These are phyloP conservation scores for Plasmodium malariae DNA, from an alignment of 169 alveolate genomes.

Conservation along the genomic window DNA sequence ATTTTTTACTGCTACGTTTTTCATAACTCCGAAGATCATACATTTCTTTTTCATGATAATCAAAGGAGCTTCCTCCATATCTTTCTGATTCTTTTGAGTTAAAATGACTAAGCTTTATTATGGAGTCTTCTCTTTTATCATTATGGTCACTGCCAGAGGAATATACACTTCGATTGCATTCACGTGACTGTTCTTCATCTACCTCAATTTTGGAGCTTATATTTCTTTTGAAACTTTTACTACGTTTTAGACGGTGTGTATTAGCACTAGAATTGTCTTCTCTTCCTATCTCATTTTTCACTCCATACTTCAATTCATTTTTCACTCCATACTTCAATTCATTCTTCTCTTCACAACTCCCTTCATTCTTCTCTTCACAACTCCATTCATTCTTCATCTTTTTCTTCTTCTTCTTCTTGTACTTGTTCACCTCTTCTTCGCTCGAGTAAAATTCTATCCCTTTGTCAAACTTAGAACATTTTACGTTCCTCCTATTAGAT, in stretches of 20 bases:
- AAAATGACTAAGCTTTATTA: constrained; percentile 33
- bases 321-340: not conserved
- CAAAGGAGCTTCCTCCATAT: not conserved
- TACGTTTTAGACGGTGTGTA: not conserved
- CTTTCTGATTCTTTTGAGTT: constrained; percentile 14
- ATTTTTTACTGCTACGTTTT: not conserved
- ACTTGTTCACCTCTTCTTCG: too few species aligned
- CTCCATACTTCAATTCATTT: not conserved
- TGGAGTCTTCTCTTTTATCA: constrained; percentile 11
- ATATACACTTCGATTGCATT: not conserved
- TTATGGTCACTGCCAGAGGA: not conserved
- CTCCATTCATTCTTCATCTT: not conserved
- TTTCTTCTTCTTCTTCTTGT: constrained; percentile 1
- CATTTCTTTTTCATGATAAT: not conserved
- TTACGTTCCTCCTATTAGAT: not conserved
- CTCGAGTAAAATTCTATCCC: too few species aligned
- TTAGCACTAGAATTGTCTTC: too few species aligned
- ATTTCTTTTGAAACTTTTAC: not conserved
- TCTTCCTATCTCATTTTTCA: not conserved
- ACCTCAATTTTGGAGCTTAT: not conserved
- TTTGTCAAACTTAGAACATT: not conserved
- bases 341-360: not conserved
- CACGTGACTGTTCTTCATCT: not conserved
- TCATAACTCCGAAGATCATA: not conserved
- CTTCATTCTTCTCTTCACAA: not conserved